A percentile compares a stretch with the other conserved stretches of the same genome.
Conservation (phyloP, 1,284 basidiomycete species). For the Ustilago bromivora region DNA sequence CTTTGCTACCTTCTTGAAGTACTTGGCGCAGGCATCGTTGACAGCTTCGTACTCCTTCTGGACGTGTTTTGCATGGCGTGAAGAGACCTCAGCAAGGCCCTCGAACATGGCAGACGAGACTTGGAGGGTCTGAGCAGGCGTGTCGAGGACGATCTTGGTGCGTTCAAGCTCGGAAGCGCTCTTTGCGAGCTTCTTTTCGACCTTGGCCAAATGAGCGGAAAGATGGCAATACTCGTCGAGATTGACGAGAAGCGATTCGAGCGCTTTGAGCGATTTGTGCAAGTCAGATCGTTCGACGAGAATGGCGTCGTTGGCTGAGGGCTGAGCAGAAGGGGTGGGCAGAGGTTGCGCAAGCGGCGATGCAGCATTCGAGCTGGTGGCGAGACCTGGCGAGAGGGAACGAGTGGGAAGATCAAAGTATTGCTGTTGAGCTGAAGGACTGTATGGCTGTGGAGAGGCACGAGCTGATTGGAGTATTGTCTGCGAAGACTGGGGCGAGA, state of each 20-base stretch:
- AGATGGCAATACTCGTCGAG: slow-evolving; percentile 68
- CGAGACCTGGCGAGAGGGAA: slow-evolving; percentile 15
- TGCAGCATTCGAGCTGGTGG: slow-evolving; percentile 11
- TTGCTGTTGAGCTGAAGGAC: slow-evolving; percentile 37
- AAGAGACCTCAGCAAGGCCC: slow-evolving; percentile 52
- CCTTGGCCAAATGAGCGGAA: slow-evolving; percentile 57
- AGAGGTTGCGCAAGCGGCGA: slow-evolving; percentile 19
- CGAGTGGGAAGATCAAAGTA: slow-evolving; percentile 39
- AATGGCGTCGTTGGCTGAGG: slow-evolving; percentile 5
- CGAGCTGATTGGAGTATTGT: slow-evolving; percentile 14
- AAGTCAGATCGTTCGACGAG: slow-evolving; percentile 62
- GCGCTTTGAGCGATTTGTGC: slow-evolving; percentile 64
- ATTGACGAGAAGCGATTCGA: slow-evolving; percentile 63
- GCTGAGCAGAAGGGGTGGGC: slow-evolving; percentile 15
- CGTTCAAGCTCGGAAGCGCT: slow-evolving; percentile 59
- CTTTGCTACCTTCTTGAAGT: slow-evolving; percentile 68
- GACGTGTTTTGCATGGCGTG: slow-evolving; percentile 62
- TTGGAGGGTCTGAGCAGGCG: slow-evolving; percentile 56
- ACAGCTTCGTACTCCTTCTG: slow-evolving; percentile 67
- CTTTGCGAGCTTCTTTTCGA: slow-evolving; percentile 63
- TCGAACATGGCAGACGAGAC: slow-evolving; percentile 61
- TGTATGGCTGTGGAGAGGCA: slow-evolving; percentile 34
- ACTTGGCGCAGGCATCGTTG: slow-evolving; percentile 66
- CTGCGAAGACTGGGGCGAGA: slow-evolving; percentile 39
- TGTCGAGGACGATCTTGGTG: slow-evolving; percentile 57